Evolutionary conservation across 768 basidiomycete species (phyloP).

Genomic region (Mycena latifolia): DNA sequence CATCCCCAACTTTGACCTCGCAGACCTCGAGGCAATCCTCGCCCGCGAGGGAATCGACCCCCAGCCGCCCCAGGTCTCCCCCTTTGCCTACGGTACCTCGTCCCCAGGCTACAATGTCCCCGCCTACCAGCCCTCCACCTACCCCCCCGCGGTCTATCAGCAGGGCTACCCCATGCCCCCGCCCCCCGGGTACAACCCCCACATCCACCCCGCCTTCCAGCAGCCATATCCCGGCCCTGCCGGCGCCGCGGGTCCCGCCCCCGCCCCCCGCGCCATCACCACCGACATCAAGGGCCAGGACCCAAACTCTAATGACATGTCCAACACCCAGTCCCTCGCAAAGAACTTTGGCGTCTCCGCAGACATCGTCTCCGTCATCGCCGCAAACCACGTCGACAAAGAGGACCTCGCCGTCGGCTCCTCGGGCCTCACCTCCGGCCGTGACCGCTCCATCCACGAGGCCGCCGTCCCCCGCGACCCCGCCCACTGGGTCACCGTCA

Average conservation of each 20-base stretch:
- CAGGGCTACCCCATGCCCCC: slow-evolving; percentile 54
- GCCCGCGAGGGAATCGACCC: slow-evolving; percentile 77
- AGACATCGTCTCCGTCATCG: slow-evolving; percentile 69
- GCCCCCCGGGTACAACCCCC: slow-evolving; percentile 62
- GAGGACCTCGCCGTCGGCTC: slow-evolving; percentile 87
- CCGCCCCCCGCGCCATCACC: slow-evolving; percentile 28
- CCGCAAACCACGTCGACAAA: slow-evolving; percentile 57
- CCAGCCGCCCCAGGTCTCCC: slow-evolving; percentile 36
- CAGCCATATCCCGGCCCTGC: slow-evolving; percentile 55
- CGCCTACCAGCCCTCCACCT: slow-evolving; percentile 35
- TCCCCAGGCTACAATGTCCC: slow-evolving; percentile 41
- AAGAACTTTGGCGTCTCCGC: slow-evolving; percentile 84
- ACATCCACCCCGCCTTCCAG: slow-evolving; percentile 73
- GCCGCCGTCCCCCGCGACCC: slow-evolving; percentile 70
- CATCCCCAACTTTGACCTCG: slow-evolving; percentile 75
- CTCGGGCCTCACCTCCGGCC: slow-evolving; percentile 75
- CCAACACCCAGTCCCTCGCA: slow-evolving; percentile 79
- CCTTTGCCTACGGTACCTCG: too few species aligned
- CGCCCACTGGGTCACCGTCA: slow-evolving; percentile 69
- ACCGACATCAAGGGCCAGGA: slow-evolving; percentile 76
- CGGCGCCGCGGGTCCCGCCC: slow-evolving; percentile 37
- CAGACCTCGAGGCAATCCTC: slow-evolving; percentile 73
- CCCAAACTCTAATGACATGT: slow-evolving; percentile 84
- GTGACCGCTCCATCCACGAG: slow-evolving; percentile 70
- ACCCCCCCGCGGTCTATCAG: slow-evolving; percentile 42